Percentiles rank a stretch among this genome's conserved stretches.
phyloP scores from a whole-genome alignment of 768 basidiomycete genomes.

The Cystobasidium ongulense region DNA sequence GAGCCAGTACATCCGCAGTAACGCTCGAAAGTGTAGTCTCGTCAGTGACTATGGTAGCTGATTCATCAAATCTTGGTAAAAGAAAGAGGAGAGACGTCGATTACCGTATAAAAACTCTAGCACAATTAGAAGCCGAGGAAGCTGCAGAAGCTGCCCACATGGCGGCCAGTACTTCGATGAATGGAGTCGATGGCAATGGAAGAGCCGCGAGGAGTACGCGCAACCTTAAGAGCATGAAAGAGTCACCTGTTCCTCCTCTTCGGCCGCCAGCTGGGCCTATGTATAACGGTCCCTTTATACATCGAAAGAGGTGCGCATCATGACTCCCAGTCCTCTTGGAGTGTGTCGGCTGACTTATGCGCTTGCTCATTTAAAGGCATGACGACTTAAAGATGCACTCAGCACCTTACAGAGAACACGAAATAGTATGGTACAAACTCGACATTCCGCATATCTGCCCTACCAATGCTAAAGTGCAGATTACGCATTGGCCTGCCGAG shows the following conservation, averaged over 20 bases:
- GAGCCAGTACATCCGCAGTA: neutral
- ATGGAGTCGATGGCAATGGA: neutral
- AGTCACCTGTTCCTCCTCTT: neutral
- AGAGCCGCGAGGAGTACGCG: neutral
- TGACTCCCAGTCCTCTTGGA: neutral
- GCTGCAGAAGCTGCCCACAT: neutral
- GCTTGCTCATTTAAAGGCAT: neutral
- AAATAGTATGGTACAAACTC: slow-evolving; percentile 1
- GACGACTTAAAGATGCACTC: neutral
- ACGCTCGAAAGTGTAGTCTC: neutral
- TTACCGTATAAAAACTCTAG: neutral
- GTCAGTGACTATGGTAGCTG: neutral
- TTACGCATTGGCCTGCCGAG: slow-evolving; percentile 5
- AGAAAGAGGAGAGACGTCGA: neutral
- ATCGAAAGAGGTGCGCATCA: neutral
- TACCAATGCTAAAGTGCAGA: neutral
- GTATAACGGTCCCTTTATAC: neutral
- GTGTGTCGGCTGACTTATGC: neutral
- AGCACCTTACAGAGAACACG: neutral
- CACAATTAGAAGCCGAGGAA: neutral
- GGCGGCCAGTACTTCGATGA: neutral
- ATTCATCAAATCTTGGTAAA: neutral
- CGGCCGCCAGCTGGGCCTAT: neutral
- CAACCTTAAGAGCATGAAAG: neutral
- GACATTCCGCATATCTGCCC: neutral